Conservation (phyloP, 768 basidiomycete genomes). For the Hericium rajendrae region DNA sequence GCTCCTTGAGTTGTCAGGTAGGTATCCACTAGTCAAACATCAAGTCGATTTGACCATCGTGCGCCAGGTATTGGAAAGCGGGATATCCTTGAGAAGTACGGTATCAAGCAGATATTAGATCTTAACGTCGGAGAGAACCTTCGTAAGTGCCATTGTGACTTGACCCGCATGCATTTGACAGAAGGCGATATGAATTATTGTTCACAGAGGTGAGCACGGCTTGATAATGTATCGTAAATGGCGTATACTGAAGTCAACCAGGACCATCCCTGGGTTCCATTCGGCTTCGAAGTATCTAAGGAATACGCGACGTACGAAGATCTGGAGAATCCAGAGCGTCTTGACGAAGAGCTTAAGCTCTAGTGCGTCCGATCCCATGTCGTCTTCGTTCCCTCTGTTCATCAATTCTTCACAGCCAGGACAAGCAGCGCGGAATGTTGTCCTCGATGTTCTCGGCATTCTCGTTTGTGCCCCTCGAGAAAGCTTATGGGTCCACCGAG, state of each 20-base stretch:
- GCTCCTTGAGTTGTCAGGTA: not conserved
- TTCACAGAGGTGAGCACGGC: not conserved
- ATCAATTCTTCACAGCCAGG: not conserved
- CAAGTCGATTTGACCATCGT: not conserved
- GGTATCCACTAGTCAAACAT: not conserved
- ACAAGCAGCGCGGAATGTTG: not conserved
- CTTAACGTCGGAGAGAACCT: not conserved
- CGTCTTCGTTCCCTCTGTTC: too few relatives aligned
- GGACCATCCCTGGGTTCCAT: not conserved
- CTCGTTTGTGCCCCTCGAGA: not conserved
- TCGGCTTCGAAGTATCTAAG: not conserved
- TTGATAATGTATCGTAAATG: not conserved
- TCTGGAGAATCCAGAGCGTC: not conserved
- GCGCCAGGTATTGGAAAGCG: not conserved
- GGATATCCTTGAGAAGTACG: not conserved
- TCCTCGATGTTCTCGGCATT: not conserved
- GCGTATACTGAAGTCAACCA: not conserved
- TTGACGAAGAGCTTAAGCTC: not conserved
- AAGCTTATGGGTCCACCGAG: not conserved
- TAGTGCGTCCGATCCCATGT: not conserved
- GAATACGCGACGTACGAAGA: not conserved
- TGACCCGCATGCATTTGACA: not conserved
- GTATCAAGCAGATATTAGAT: not conserved
- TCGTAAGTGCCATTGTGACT: not conserved
- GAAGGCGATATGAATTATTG: not conserved